Percentiles rank a stretch among this genome's conserved stretches.
Evolutionary conservation across 1,139 yeast genomes (phyloP).

Genomic region (Debaryomyces udenii): DNA sequence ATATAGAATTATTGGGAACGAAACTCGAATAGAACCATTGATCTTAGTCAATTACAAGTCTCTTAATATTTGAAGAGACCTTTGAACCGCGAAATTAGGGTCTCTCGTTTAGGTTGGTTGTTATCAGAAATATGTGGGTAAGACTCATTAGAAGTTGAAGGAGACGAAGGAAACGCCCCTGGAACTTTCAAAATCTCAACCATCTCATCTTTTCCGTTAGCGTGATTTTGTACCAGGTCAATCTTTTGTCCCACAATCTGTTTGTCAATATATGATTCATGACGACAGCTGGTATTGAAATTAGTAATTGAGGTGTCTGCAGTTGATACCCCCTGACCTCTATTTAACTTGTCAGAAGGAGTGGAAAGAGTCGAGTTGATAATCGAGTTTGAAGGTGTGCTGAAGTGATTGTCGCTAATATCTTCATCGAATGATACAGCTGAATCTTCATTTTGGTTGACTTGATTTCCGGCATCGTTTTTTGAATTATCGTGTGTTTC

Average conservation of each 20-base stretch:
- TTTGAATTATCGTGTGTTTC: background rate
- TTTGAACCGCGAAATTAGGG: conserved; percentile 36
- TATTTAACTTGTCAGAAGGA: conserved; percentile 8
- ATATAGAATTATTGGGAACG: background rate
- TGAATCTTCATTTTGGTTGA: background rate
- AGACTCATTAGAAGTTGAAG: conserved; percentile 12
- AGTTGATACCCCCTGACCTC: conserved; percentile 5
- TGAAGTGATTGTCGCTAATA: conserved; percentile 21
- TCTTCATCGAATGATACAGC: conserved; percentile 15
- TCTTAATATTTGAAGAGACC: conserved; percentile 35
- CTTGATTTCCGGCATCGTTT: background rate
- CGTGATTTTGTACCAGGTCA: background rate
- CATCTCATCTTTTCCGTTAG: conserved; percentile 8
- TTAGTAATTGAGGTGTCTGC: conserved; percentile 10
- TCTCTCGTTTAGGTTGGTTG: conserved; percentile 25
- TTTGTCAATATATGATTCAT: conserved; percentile 1
- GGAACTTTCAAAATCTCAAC: conserved; percentile 22
- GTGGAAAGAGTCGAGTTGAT: conserved; percentile 19
- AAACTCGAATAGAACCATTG: no score
- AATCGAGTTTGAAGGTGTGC: conserved; percentile 29
- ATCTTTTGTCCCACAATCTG: background rate
- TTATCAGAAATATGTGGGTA: conserved; percentile 5
- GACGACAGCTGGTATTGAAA: conserved; percentile 1
- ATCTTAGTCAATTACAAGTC: no score
- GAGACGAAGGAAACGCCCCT: conserved; percentile 27